Evolutionary conservation across 257 asterid genomes (phyloP), one percentile per base, ranked within the genome.

Genomic region (Anisodus acutangulus): DNA sequence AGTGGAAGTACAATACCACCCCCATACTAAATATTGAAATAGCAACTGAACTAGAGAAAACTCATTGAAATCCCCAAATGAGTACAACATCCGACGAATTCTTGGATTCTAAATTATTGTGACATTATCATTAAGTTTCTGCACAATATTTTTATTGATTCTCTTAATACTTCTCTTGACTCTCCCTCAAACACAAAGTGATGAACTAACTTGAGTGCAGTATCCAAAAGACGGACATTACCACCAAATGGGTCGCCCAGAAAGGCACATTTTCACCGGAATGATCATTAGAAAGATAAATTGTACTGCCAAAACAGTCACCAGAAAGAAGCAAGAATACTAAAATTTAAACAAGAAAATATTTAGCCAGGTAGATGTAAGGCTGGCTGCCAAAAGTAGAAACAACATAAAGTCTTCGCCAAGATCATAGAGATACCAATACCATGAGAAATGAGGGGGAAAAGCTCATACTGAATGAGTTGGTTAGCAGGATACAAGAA

Each of bases 21-120:
- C 57, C 79, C 58, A 71, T 71, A n/a, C 79, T 9, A n/a, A 45
- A 45, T 10, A 45, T 71, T 71, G 79, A 45, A 71, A 71, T 45
- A 71, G 78, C 58, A 64, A 11, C 43, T 45, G 17, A 71, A 45
- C 16, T 71, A 45, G 79, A 71, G 4, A 71, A 41, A 41, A 45
- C 58, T 17, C 58, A 71, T 9, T 17, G 58, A 71, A 43, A n/a
- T 71, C 79, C 57, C 79, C 17, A 45, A 17, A 9, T 9, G 39
- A 71, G 37, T 71, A 45, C 79, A 71, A 43, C 37, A 10, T 71
- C 39, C 79, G 17, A 53, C 10, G 3, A n/a, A n/a, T 47, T 72
- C 80, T n/a, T 47, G 57, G 80, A 5, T 45, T 72, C n/a, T 19
- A 10, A 72, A 47, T 5, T 72, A 72, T 10, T 19, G n/a, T 19